A percentile compares a stretch with the other conserved stretches of the same genome.
phyloP scores from a whole-genome alignment of 2,329 filamentous ascomycete species.

The Arthrobotrys entomopaga region DNA sequence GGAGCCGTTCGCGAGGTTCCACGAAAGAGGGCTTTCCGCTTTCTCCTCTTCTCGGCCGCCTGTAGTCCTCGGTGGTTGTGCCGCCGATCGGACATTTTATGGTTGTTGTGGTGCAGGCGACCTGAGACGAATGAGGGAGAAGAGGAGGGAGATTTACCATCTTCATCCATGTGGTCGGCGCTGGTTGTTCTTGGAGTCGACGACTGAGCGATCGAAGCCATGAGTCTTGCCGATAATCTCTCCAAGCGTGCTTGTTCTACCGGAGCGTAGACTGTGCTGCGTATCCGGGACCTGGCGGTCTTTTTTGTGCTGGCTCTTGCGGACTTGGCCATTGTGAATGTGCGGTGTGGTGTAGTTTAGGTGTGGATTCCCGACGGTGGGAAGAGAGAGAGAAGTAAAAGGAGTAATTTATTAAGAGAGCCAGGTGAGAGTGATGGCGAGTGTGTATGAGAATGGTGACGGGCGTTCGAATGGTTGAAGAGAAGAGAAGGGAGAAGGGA shows the following conservation, averaged over 20 bases:
- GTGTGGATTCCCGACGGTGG: slow-evolving; percentile 18
- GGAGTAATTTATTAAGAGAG: slow-evolving; percentile 1
- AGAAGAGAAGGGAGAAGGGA: slow-evolving; percentile 9
- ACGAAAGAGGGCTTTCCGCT: slow-evolving; percentile 32
- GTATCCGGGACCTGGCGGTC: slow-evolving; percentile 50
- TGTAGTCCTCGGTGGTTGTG: slow-evolving; percentile 16
- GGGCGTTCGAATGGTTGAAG: not conserved
- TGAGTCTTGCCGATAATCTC: slow-evolving; percentile 50
- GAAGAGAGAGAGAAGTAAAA: slow-evolving; percentile 9
- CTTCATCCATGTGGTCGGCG: slow-evolving; percentile 54
- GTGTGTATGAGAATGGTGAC: not conserved
- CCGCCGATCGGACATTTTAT: slow-evolving; percentile 33
- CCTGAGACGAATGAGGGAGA: slow-evolving; percentile 5
- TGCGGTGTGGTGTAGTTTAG: slow-evolving; percentile 11
- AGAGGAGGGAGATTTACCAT: slow-evolving; percentile 55
- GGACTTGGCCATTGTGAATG: slow-evolving; percentile 53
- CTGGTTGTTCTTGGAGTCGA: slow-evolving; percentile 40
- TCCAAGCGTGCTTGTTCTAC: slow-evolving; percentile 54
- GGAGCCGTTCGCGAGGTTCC: slow-evolving; percentile 34
- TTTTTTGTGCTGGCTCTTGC: slow-evolving; percentile 53
- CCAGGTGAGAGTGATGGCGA: not conserved
- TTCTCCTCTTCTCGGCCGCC: slow-evolving; percentile 28
- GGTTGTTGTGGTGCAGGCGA: not conserved
- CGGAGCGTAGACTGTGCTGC: slow-evolving; percentile 53
- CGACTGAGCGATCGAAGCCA: slow-evolving; percentile 48